Conservation (phyloP, 805 yeast species). For the Metschnikowia vanudenii region DNA sequence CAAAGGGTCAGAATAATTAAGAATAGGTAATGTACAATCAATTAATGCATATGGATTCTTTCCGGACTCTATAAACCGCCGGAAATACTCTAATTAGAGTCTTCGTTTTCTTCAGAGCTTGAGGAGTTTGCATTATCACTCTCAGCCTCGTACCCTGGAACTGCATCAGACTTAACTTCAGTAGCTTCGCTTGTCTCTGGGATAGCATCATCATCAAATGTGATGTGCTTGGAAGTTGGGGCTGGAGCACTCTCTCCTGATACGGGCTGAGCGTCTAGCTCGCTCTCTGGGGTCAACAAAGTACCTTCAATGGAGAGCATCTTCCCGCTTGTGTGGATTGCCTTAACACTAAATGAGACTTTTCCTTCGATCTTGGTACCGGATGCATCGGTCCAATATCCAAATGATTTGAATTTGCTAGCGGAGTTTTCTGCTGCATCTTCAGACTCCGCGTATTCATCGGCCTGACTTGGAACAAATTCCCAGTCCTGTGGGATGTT, state of each 20-base stretch:
- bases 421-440: slow-evolving; percentile 20
- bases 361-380: slow-evolving; percentile 81
- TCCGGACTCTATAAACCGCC: slow-evolving; percentile 1
- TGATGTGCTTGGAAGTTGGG: slow-evolving; percentile 15
- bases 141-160: background rate
- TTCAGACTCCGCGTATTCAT: slow-evolving; percentile 40
- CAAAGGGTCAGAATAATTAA: background rate
- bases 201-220: slow-evolving; percentile 17
- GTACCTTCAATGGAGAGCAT: slow-evolving; percentile 90
- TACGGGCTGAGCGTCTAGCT: slow-evolving; percentile 54
- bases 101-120: slow-evolving; percentile 16
- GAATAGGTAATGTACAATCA: slow-evolving; percentile 11
- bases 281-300: slow-evolving; percentile 57
- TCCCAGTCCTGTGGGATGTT: slow-evolving; percentile 86
- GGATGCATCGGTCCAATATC: slow-evolving; percentile 82
- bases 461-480: slow-evolving; percentile 77
- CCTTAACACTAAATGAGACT: slow-evolving; percentile 68
- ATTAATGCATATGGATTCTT: slow-evolving; percentile 2
- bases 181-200: slow-evolving; percentile 4
- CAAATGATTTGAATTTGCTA: slow-evolving; percentile 55
- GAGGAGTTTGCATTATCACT: slow-evolving; percentile 8
- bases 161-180: slow-evolving; percentile 4
- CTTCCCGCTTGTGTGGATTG: slow-evolving; percentile 73
- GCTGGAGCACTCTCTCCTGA: slow-evolving; percentile 31
- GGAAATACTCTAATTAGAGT: slow-evolving; percentile 7